Evolutionary conservation across 1,139 yeast species (phyloP).

Genomic region (Geotrichum siamense): DNA sequence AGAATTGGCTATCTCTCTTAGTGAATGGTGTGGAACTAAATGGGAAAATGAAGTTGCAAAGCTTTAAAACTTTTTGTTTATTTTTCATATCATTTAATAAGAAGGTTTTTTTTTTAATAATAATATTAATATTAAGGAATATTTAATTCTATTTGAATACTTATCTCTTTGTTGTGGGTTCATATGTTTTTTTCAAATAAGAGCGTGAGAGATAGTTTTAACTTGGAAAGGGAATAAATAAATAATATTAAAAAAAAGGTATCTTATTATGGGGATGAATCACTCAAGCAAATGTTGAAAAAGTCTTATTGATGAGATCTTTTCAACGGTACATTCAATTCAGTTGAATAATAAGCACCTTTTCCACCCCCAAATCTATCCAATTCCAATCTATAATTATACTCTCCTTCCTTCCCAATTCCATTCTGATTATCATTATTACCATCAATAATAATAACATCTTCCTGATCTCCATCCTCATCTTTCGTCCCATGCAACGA

Average conservation of each 20-base stretch:
- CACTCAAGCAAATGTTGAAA: neutral
- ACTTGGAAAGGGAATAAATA: no score
- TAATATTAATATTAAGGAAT: no score
- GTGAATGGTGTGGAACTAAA: slow-evolving; percentile 67
- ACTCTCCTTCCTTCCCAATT: neutral
- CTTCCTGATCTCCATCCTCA: neutral
- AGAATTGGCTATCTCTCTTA: slow-evolving; percentile 54
- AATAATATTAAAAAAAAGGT: no score
- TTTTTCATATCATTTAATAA: no score
- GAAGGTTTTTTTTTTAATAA: no score
- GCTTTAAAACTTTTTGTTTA: no score
- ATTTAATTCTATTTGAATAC: no score
- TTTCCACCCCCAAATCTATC: slow-evolving; percentile 3
- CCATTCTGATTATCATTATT: neutral
- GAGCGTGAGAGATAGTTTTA: no score
- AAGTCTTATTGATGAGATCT: no score
- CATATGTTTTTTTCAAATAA: no score
- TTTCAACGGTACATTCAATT: slow-evolving; percentile 12
- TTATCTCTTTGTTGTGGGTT: no score
- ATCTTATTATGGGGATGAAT: no score
- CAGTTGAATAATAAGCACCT: slow-evolving; percentile 14
- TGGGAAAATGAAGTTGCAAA: slow-evolving; percentile 62
- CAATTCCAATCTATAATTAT: slow-evolving; percentile 6
- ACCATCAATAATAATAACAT: neutral
- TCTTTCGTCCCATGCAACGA: neutral